These are phyloP conservation scores for Cucurbita pepo DNA, from an alignment of 306 rosid species.

Conservation along the genomic window DNA sequence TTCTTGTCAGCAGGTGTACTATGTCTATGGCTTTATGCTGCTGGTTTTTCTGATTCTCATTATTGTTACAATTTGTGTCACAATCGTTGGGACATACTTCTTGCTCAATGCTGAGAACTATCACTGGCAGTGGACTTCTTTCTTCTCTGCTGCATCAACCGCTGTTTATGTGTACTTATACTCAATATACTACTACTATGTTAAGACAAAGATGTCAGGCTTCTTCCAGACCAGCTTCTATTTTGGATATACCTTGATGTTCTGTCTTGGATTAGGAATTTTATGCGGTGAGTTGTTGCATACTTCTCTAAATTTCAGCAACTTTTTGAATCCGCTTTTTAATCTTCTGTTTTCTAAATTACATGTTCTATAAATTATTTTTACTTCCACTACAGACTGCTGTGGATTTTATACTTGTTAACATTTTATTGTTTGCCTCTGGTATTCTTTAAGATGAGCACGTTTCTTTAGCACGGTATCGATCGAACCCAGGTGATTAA, in stretches of 20 bases:
- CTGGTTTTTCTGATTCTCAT: slow-evolving; percentile 86
- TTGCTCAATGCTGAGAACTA: slow-evolving; percentile 96
- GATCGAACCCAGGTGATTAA: not conserved
- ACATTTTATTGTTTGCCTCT: too few species aligned
- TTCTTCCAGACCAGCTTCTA: slow-evolving; percentile 99
- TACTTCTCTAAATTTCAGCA: too few species aligned
- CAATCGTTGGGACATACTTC: slow-evolving; percentile 96
- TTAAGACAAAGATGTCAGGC: slow-evolving; percentile 99
- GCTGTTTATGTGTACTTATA: slow-evolving; percentile 89
- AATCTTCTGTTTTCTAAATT: too few species aligned
- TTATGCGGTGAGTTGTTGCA: slow-evolving; percentile 67
- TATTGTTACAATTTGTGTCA: slow-evolving; percentile 90
- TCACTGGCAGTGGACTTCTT: slow-evolving; percentile 99
- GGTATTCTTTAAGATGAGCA: too few species aligned
- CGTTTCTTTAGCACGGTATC: not conserved
- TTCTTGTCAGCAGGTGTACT: slow-evolving; percentile 63
- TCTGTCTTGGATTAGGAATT: slow-evolving; percentile 94
- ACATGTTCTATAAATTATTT: too few species aligned
- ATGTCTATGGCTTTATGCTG: slow-evolving; percentile 96
- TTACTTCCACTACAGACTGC: too few species aligned
- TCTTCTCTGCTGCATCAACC: slow-evolving; percentile 98
- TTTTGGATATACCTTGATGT: slow-evolving; percentile 96
- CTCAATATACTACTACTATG: slow-evolving; percentile 82
- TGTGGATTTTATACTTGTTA: too few species aligned
- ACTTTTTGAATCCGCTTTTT: too few species aligned